phyloP scores from a whole-genome alignment of 371 early-diverging fungal genomes.

The Mortierella sp. region DNA sequence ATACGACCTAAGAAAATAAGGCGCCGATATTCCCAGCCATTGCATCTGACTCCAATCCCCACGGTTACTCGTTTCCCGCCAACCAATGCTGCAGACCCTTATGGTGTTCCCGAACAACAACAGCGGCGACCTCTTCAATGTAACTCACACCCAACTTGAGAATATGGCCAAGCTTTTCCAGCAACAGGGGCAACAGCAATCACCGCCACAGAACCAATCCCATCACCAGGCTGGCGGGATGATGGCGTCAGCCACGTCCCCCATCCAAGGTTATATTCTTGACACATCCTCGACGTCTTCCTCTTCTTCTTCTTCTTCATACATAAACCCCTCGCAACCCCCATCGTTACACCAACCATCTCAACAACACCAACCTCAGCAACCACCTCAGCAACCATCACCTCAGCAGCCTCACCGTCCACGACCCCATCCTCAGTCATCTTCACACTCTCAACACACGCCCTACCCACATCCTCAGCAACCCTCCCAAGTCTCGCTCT shows the following conservation, averaged over 20 bases:
- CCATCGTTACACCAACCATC: slow-evolving; percentile 1
- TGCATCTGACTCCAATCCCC: neutral
- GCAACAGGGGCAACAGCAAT: slow-evolving; percentile 1
- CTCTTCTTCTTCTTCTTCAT: slow-evolving; percentile 13
- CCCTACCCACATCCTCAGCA: slow-evolving; percentile 9
- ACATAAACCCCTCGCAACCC: slow-evolving; percentile 12
- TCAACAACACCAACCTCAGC: slow-evolving; percentile 11
- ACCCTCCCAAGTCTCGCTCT: slow-evolving; percentile 8
- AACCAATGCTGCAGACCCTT: slow-evolving; percentile 29
- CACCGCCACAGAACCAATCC: slow-evolving; percentile 3
- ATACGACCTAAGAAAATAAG: slow-evolving; percentile 10
- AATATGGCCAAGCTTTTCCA: slow-evolving; percentile 27
- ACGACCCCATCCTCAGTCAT: slow-evolving; percentile 8
- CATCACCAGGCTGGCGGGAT: slow-evolving; percentile 4
- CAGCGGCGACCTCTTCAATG: no score
- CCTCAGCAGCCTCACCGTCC: slow-evolving; percentile 11
- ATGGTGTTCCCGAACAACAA: slow-evolving; percentile 16
- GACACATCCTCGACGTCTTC: slow-evolving; percentile 13
- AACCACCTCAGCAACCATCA: slow-evolving; percentile 1
- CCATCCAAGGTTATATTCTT: slow-evolving; percentile 22
- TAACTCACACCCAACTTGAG: slow-evolving; percentile 7
- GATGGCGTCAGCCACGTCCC: slow-evolving; percentile 25
- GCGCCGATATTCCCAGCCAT: neutral
- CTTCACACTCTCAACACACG: neutral
- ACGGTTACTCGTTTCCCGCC: neutral